phyloP scores from a whole-genome alignment of 225 moss, liverwort and hornwort genomes.

The Anthoceros angustus region DNA sequence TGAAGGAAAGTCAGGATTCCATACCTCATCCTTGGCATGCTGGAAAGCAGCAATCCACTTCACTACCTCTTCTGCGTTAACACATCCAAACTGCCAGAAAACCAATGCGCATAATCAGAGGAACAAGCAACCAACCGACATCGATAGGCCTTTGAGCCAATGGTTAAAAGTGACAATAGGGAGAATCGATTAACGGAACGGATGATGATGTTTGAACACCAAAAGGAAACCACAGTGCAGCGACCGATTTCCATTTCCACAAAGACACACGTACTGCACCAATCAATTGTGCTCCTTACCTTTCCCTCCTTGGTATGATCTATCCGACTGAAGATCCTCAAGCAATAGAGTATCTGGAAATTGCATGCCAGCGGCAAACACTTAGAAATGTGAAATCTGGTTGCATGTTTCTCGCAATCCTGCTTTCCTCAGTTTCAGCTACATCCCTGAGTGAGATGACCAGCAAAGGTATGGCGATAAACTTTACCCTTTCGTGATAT shows the following conservation, averaged over 20 bases:
- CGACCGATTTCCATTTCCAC: not conserved
- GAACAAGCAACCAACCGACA: conserved; percentile 4
- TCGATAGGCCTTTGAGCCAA: not conserved
- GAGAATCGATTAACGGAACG: no score
- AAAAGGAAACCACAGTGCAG: not conserved
- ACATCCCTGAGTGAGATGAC: not conserved
- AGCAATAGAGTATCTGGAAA: conserved; percentile 40
- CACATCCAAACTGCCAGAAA: conserved; percentile 49
- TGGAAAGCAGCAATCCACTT: conserved; percentile 67
- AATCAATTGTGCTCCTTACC: conserved; percentile 15
- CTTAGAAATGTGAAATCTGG: conserved; percentile 8
- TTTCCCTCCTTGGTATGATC: conserved; percentile 68
- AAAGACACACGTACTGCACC: not conserved
- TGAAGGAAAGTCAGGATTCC: not conserved
- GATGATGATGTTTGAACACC: not conserved
- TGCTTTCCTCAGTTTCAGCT: no score
- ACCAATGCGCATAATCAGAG: not conserved
- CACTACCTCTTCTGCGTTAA: conserved; percentile 40
- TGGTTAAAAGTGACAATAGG: not conserved
- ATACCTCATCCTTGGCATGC: conserved; percentile 77
- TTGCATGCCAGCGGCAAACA: conserved; percentile 9
- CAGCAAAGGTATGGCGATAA: not conserved
- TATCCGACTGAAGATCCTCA: conserved; percentile 53
- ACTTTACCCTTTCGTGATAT: conserved; percentile 37
- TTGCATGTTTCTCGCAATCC: no score